phyloP scores from a whole-genome alignment of 2,329 filamentous ascomycete species.

The Coniochaeta hoffmannii region DNA sequence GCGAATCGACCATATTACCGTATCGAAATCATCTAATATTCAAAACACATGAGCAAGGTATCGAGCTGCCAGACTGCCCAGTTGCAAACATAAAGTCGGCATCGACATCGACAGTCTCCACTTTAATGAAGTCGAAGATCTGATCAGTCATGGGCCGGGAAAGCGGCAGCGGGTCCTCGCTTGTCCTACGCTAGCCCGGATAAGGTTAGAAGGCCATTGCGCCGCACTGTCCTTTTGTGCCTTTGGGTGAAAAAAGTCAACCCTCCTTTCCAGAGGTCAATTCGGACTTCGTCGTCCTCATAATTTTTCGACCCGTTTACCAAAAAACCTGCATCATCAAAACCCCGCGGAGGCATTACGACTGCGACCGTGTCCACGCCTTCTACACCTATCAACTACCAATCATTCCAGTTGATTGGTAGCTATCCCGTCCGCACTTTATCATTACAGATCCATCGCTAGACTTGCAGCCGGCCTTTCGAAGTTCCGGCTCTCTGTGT shows the following conservation, averaged over 20 bases:
- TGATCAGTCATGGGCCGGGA: not conserved
- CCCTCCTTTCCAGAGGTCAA: not conserved
- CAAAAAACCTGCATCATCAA: conserved; percentile 4
- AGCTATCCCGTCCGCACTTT: not conserved
- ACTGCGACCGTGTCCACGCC: not conserved
- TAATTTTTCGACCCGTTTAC: conserved; percentile 4
- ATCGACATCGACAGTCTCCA: no score
- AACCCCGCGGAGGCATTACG: not conserved
- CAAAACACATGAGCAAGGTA: no score
- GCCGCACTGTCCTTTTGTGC: not conserved
- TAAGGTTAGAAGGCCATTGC: not conserved
- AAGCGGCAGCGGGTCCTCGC: conserved; percentile 1
- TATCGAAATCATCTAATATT: no score
- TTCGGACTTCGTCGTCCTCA: not conserved
- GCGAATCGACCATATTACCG: no score
- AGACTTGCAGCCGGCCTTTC: conserved; percentile 6
- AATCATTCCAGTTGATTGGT: conserved; percentile 2
- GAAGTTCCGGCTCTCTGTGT: conserved; percentile 9
- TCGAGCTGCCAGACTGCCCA: no score
- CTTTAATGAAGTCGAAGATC: not conserved
- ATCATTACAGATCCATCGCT: not conserved
- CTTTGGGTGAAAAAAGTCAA: conserved; percentile 2
- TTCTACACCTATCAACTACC: not conserved
- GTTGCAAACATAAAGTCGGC: no score
- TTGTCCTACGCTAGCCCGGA: not conserved